Evolutionary conservation across 202 grass and related monocot species (phyloP).

Genomic region (Hordeum pubiflorum): DNA sequence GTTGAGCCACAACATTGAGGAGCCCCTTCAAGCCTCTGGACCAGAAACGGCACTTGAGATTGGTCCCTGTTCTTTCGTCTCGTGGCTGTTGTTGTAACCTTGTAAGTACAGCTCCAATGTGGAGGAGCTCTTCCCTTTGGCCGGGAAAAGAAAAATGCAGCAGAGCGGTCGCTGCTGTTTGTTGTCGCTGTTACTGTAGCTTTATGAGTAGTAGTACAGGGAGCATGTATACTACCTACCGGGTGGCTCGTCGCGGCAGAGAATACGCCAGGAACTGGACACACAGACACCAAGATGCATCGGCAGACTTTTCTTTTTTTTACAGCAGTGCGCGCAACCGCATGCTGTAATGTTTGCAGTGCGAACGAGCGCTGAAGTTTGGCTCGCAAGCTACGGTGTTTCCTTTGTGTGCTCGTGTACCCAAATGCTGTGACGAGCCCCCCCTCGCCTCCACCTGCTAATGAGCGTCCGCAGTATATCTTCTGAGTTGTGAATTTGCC

Average conservation of each 20-base stretch:
- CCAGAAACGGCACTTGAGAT: background rate
- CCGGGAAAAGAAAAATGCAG: background rate
- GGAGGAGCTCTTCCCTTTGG: background rate
- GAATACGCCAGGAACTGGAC: background rate
- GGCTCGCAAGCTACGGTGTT: background rate
- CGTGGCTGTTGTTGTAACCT: slow-evolving; percentile 18
- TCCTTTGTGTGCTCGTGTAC: background rate
- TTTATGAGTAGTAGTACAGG: background rate
- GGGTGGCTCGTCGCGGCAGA: background rate
- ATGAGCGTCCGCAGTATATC: background rate
- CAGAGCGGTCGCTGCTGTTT: background rate
- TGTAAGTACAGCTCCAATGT: slow-evolving; percentile 15
- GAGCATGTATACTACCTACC: background rate
- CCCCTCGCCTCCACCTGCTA: too few species aligned
- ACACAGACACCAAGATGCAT: background rate
- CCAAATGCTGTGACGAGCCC: background rate
- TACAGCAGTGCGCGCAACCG: background rate
- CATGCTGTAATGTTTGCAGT: background rate
- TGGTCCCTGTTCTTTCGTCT: background rate
- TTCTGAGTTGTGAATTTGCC: background rate
- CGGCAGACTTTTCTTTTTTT: background rate
- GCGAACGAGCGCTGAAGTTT: slow-evolving; percentile 1
- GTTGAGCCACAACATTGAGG: slow-evolving; percentile 19
- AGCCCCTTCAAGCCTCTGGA: background rate
- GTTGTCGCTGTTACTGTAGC: background rate